Evolutionary conservation across 257 asterid species (phyloP), one percentile per base, ranked within the genome.

Genomic region (Verbascum thapsus): DNA sequence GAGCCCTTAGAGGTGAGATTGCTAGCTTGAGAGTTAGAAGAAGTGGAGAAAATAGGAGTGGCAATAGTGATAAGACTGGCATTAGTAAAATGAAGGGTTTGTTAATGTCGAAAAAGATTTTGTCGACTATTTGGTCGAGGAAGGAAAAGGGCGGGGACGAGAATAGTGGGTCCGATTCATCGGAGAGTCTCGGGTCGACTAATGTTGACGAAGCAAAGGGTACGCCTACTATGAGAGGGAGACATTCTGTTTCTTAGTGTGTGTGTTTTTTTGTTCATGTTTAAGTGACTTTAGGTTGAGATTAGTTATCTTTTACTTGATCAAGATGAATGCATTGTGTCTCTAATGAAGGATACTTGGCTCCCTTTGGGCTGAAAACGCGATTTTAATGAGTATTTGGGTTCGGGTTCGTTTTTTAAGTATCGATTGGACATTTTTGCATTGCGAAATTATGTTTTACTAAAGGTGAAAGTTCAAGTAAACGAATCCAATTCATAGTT

Each of bases 151-250:
- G 69, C 10, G 78, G 69, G 41, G 79, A 77, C 1, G 91, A 82
- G 73, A 80, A 80, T 38, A 80, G 95, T 10, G 87, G 91, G 17
- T 85, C 90, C 1, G 95, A 87, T 72, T 84, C 94, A 20, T 78
- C 95, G 0, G 94, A 75, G 63, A 78, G 87, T 57, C 85, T 83
- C 47, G 87, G 84, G 23, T 83, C 86, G 19, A 70, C 77, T 10
- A 81, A 75, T 59, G 48, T 69, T 6, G 87, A 79, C 19, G 95
- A 80, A 42, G 75, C 63, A 1, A 83, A 81, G 60, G 73, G 74
- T 0, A 81, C 88, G 8, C 86, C 86, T 30, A 53, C 83, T 1
- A 82, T 86, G 74, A 81, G 68, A 66, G 90, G 79, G 54, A 82
- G 90, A 73, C 79, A 67, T 68, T 85, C 94, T 20, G 88, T 80